phyloP scores from a whole-genome alignment of 176 grass and related monocot species.

The Carex kokanica region DNA sequence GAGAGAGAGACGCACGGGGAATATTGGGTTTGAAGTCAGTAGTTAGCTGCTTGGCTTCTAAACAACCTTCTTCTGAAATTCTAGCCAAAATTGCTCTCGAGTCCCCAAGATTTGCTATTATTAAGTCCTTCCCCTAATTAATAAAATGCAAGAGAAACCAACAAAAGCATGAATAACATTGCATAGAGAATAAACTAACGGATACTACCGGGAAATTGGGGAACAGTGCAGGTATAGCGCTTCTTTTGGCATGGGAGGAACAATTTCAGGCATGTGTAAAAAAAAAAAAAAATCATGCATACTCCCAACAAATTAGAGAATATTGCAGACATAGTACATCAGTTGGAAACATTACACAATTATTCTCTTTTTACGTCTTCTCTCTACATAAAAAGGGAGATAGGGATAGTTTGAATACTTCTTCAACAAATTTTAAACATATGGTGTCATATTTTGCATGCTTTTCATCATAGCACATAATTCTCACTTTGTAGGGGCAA shows the following conservation, averaged over 20 bases:
- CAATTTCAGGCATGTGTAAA: neutral
- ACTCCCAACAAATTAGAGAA: neutral
- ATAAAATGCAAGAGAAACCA: neutral
- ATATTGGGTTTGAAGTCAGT: slow-evolving; percentile 70
- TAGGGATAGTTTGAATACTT: neutral
- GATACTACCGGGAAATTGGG: neutral
- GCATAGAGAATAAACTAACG: neutral
- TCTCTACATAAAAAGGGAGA: neutral
- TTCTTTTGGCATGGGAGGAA: neutral
- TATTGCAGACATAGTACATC: neutral
- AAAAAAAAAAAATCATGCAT: no score
- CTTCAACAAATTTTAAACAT: slow-evolving; percentile 3
- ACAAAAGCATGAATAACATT: neutral
- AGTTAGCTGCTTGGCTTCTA: slow-evolving; percentile 74
- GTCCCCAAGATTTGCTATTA: slow-evolving; percentile 88
- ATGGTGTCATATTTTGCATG: neutral
- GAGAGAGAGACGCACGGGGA: slow-evolving; percentile 24
- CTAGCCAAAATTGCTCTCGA: slow-evolving; percentile 74
- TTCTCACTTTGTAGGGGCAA: neutral
- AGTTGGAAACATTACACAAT: neutral
- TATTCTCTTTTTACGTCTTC: neutral
- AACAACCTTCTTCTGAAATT: slow-evolving; percentile 43
- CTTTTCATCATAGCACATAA: neutral
- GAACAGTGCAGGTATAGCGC: neutral
- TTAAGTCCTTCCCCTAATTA: slow-evolving; percentile 57